Percentiles rank a stretch among this genome's conserved stretches.
Evolutionary conservation across 2,329 filamentous ascomycete genomes (phyloP).

Genomic region (Helotiales sp.): DNA sequence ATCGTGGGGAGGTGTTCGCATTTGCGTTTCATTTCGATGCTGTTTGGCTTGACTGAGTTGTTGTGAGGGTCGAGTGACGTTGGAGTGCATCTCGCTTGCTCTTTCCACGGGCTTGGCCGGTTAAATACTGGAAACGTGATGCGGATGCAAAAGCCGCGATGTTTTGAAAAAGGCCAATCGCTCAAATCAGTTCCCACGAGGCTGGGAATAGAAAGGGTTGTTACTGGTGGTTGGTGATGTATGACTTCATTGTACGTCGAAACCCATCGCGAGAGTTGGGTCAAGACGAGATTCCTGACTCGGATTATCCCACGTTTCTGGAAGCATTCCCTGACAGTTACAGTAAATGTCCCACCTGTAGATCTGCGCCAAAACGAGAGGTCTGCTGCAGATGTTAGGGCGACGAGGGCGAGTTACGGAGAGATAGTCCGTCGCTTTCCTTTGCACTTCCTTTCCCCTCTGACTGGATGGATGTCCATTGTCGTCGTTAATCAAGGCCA

Average conservation of each 20-base stretch:
- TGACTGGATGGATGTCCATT: slow-evolving; percentile 1
- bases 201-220: not conserved
- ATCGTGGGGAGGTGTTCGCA: slow-evolving; percentile 8
- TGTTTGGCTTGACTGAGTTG: not conserved
- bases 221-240: not conserved
- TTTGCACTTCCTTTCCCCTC: not conserved
- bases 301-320: slow-evolving; percentile 9
- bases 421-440: slow-evolving; percentile 1
- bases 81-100: not conserved
- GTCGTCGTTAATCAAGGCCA: slow-evolving; percentile 8
- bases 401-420: not conserved
- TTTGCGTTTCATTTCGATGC: not conserved
- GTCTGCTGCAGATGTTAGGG: not conserved
- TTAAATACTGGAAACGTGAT: not conserved
- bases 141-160: not conserved
- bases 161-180: not conserved
- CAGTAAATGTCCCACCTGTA: not conserved
- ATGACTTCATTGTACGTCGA: slow-evolving; percentile 11
- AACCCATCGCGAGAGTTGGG: not conserved
- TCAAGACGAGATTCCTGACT: slow-evolving; percentile 13
- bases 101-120: slow-evolving; percentile 1
- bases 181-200: not conserved
- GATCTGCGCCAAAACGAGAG: slow-evolving; percentile 1
- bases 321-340: slow-evolving; percentile 3
- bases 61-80: not conserved